These are phyloP conservation scores for Bipolaris sorokiniana DNA, from an alignment of 2,329 filamentous ascomycete genomes.

Conservation along the genomic window DNA sequence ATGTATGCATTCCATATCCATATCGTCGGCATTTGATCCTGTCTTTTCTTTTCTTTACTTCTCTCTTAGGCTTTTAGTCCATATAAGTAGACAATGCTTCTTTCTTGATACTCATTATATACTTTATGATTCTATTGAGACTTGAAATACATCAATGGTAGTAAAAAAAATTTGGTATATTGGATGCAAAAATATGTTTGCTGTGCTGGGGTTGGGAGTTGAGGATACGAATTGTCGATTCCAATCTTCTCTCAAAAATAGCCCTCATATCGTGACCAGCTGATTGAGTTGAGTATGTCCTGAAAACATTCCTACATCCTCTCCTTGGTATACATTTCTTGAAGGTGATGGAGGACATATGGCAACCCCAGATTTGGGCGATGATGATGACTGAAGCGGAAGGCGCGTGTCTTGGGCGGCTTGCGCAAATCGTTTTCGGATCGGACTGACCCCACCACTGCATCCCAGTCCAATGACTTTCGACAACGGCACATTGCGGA, in stretches of 20 bases:
- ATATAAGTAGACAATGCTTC: neutral
- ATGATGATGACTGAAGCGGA: neutral
- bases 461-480: conserved; percentile 4
- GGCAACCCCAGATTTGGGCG: neutral
- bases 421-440: neutral
- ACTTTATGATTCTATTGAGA: neutral
- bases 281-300: too few relatives aligned
- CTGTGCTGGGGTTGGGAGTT: too few relatives aligned
- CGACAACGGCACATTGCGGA: neutral
- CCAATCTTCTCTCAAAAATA: too few relatives aligned
- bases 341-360: too few relatives aligned
- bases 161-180: too few relatives aligned
- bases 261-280: too few relatives aligned
- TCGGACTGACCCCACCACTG: conserved; percentile 9
- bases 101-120: neutral
- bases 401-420: neutral
- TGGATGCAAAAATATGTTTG: too few relatives aligned
- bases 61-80: neutral
- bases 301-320: neutral
- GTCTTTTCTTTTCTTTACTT: neutral
- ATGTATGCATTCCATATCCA: neutral
- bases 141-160: too few relatives aligned
- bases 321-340: neutral
- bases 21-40: neutral
- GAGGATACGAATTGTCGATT: neutral